These are phyloP conservation scores for Lippia alba DNA, from an alignment of 305 asterid species.

Conservation along the genomic window DNA sequence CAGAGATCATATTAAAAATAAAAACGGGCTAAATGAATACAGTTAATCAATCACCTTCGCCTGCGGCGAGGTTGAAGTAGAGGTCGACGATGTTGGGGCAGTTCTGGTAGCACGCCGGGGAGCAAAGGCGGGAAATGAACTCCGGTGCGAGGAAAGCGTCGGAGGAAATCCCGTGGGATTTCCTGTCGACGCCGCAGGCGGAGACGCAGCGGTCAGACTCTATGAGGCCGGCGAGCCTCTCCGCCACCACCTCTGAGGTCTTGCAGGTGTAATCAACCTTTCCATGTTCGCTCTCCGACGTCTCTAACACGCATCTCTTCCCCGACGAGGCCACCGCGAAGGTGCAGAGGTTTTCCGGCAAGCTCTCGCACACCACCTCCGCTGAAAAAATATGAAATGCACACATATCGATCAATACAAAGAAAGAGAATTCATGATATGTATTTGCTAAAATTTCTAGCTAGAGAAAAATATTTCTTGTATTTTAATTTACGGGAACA, in stretches of 20 bases:
- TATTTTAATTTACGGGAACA: too few relatives aligned
- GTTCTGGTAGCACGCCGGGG: conserved; percentile 55
- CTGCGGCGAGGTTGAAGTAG: conserved; percentile 74
- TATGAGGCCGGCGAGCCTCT: conserved; percentile 49
- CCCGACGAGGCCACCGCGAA: conserved; percentile 65
- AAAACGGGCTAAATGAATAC: too few relatives aligned
- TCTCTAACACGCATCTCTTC: conserved; percentile 73
- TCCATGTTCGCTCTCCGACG: conserved; percentile 38
- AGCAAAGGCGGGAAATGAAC: conserved; percentile 60
- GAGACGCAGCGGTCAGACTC: conserved; percentile 63
- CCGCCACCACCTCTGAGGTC: conserved; percentile 62
- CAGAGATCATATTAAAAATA: too few relatives aligned
- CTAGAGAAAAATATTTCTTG: too few relatives aligned
- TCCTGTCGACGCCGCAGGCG: conserved; percentile 69
- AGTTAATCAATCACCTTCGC: conserved; percentile 60
- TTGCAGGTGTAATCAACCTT: conserved; percentile 49
- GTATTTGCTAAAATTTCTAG: too few relatives aligned
- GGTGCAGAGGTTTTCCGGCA: conserved; percentile 53
- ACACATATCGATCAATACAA: background rate
- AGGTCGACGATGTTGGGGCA: conserved; percentile 76
- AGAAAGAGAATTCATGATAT: too few relatives aligned
- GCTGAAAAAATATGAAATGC: conserved; percentile 33
- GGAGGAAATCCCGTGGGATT: conserved; percentile 67
- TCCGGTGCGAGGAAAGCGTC: conserved; percentile 59
- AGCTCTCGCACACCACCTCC: conserved; percentile 57